phyloP scores from a whole-genome alignment of 371 early-diverging fungal genomes.

The Mortierella sp. region DNA sequence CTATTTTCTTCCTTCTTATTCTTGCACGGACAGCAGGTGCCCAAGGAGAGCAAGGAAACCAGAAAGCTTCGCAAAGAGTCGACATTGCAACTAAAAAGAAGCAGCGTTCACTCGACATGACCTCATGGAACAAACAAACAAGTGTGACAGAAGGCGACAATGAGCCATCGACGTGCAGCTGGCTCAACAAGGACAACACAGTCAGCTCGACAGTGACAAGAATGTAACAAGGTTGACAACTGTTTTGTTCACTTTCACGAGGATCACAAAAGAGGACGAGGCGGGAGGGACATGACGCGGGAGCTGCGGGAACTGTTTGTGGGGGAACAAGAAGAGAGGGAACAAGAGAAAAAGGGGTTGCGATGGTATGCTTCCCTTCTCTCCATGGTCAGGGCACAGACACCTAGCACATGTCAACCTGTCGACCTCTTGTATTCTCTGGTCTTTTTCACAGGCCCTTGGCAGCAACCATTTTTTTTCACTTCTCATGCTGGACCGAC shows the following conservation, averaged over 20 bases:
- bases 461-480: background rate
- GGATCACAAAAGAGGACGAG: background rate
- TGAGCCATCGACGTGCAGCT: background rate
- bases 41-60: background rate
- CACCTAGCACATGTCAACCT: slow-evolving; percentile 14
- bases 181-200: background rate
- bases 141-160: background rate
- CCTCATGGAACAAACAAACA: slow-evolving; percentile 1
- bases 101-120: slow-evolving; percentile 1
- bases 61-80: background rate
- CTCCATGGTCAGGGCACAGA: slow-evolving; percentile 6
- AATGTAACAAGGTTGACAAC: background rate
- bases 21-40: background rate
- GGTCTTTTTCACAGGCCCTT: background rate
- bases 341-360: background rate
- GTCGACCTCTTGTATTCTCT: background rate
- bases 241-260: background rate
- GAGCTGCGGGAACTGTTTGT: slow-evolving; percentile 7
- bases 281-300: background rate
- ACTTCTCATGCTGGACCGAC: background rate
- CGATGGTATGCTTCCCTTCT: slow-evolving; percentile 2
- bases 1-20: background rate
- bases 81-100: background rate
- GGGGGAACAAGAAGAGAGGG: background rate
- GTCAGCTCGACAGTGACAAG: no score